phyloP scores from a whole-genome alignment of 805 yeast genomes.

The Candida vaughaniae region DNA sequence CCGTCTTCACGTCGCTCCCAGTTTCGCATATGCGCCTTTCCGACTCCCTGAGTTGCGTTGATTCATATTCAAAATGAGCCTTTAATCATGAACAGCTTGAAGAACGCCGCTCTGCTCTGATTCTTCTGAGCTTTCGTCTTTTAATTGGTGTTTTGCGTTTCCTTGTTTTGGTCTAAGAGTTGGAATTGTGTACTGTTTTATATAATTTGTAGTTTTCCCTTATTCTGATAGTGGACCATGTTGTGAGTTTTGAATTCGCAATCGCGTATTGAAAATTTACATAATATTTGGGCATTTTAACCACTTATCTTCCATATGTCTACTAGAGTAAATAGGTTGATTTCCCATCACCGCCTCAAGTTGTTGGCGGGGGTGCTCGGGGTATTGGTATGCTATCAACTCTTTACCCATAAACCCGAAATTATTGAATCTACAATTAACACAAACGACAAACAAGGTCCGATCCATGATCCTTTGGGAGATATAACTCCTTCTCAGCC shows the following conservation, averaged over 20 bases:
- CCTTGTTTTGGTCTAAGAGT: constrained; percentile 10
- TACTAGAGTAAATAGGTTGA: not conserved
- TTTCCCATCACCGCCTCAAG: constrained; percentile 2
- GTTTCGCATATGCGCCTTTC: too few relatives aligned
- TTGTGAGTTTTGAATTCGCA: too few relatives aligned
- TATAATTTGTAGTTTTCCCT: too few relatives aligned
- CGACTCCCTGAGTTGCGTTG: too few relatives aligned
- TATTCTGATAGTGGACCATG: too few relatives aligned
- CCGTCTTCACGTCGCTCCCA: too few relatives aligned
- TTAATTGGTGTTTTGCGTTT: constrained; percentile 5
- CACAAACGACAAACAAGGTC: constrained; percentile 1
- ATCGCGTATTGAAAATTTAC: too few relatives aligned
- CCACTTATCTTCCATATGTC: not conserved
- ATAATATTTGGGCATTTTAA: too few relatives aligned
- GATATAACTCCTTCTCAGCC: constrained; percentile 5
- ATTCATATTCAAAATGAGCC: constrained; percentile 8
- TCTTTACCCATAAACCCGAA: constrained; percentile 1
- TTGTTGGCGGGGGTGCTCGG: constrained; percentile 4
- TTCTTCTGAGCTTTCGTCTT: not conserved
- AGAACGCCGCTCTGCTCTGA: constrained; percentile 4
- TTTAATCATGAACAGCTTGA: constrained; percentile 6
- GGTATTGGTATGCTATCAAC: constrained; percentile 3
- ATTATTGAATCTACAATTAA: constrained; percentile 1
- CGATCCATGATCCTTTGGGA: constrained; percentile 7
- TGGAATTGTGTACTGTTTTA: constrained; percentile 2